Base-by-base conservation (phyloP, 1,284 basidiomycete genomes). In the Irpex sp. region DNA sequence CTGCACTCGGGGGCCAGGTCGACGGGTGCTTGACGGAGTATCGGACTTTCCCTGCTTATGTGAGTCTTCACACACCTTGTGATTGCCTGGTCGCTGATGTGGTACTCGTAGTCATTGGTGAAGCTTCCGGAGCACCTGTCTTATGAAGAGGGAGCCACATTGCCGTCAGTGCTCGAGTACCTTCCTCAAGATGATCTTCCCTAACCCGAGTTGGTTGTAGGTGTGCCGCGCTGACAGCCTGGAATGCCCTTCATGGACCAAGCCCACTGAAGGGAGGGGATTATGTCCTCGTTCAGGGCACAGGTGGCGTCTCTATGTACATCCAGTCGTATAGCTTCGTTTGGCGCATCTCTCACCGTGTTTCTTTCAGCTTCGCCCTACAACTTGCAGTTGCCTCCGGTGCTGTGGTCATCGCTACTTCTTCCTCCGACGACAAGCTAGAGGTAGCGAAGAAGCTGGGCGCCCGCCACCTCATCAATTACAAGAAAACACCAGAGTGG, bases 381-480 rank as follows among this genome's bases (percentile, higher is more conserved):
- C 79, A 81, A 68, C 63, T 81, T 58, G 80, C 77, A 2, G 72
- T 74, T 19, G 76, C 77, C 0, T 72, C 74, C 0, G 80, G 80
- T 7, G 78, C 77, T 19, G 72, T 71, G 8, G 77, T 77, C 47
- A 78, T 82, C 68, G 74, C 75, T 58, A 81, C 80, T 1, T 80
- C 78, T 0, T 80, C 78, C 4, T 77, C 75, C 2, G 77, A 81
- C 66, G 75, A 74, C 46, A 82, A 82, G 70, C 74, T 77, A 43
- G 66, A 73, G 61, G 51, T 66, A 36, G 73, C 73, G 6, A 69
- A 68, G 66, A 62, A 68, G 58, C 70, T 78, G 21, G 77, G 75
- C 1, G 76, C 74, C 5, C 71, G 75, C 61, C 71, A 77, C 61
- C 62, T 72, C 26, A 71, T 80, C 61, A 74, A 80, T 67, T 80